Evolutionary conservation across 257 asterid genomes (phyloP).

Genomic region (Penstemon newberryi): DNA sequence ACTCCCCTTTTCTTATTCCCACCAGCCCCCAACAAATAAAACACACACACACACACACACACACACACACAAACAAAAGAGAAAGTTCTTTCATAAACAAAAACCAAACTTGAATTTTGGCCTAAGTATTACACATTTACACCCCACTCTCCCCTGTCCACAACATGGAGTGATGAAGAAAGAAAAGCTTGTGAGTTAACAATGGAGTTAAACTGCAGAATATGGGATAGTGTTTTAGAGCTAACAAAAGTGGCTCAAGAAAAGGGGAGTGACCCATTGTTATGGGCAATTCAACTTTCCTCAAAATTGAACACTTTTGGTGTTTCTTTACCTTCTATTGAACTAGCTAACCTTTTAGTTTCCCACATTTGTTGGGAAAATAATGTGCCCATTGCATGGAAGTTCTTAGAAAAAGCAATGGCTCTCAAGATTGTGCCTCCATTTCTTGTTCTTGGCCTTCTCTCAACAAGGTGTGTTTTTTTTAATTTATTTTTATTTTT

Average conservation of each 20-base stretch:
- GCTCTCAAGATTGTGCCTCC: conserved; percentile 79
- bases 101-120: conserved; percentile 21
- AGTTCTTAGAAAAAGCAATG: conserved; percentile 80
- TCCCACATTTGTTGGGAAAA: conserved; percentile 93
- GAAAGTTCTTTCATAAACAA: conserved; percentile 13
- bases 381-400: conserved; percentile 88
- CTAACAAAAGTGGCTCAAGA: conserved; percentile 75
- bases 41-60: conserved; percentile 5
- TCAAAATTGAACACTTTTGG: conserved; percentile 68
- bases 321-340: conserved; percentile 64
- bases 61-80: background rate
- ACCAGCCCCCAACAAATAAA: background rate
- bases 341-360: conserved; percentile 64
- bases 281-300: conserved; percentile 81
- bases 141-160: background rate
- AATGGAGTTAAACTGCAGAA: conserved; percentile 50
- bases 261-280: conserved; percentile 69
- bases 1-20: background rate
- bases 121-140: conserved; percentile 21
- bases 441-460: conserved; percentile 71
- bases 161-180: conserved; percentile 30
- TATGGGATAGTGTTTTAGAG: conserved; percentile 68
- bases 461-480: conserved; percentile 62
- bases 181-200: conserved; percentile 29
- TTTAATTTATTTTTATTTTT: background rate